Percentiles rank a stretch among this genome's conserved stretches.
These are phyloP conservation scores for Penicillium taxi DNA, from an alignment of 495 filamentous ascomycete genomes.

Conservation along the genomic window DNA sequence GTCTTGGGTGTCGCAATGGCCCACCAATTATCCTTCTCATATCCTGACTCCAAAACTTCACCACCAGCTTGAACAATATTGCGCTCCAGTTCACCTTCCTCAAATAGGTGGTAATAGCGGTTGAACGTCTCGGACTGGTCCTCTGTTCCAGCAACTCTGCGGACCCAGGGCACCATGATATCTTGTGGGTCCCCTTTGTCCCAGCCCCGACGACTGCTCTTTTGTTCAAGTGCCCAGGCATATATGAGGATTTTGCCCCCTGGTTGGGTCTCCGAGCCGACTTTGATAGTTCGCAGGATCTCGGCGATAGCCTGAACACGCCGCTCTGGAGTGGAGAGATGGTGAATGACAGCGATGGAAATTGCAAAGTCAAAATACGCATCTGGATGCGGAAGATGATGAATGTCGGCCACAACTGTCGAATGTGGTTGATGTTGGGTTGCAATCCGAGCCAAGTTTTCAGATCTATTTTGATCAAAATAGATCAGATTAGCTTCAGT, in stretches of 20 bases:
- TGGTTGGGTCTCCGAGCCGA: conserved; percentile 17
- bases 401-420: conserved; percentile 64
- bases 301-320: conserved; percentile 64
- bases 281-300: conserved; percentile 60
- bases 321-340: conserved; percentile 75
- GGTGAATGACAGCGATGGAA: conserved; percentile 90
- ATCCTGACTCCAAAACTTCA: conserved; percentile 67
- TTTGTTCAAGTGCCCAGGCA: conserved; percentile 97
- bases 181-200: conserved; percentile 80
- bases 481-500: conserved; percentile 1
- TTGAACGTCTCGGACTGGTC: conserved; percentile 50
- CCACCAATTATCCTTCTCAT: conserved; percentile 99
- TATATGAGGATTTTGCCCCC: conserved; percentile 71
- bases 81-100: conserved; percentile 74
- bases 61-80: conserved; percentile 74
- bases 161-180: conserved; percentile 93
- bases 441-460: conserved; percentile 69
- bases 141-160: conserved; percentile 33
- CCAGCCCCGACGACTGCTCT: conserved; percentile 83
- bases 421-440: conserved; percentile 51
- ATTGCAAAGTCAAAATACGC: conserved; percentile 83
- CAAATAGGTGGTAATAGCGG: conserved; percentile 92
- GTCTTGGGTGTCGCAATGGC: conserved; percentile 47
- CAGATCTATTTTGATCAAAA: conserved; percentile 43
- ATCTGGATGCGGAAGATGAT: conserved; percentile 58